phyloP scores from a whole-genome alignment of 2,329 filamentous ascomycete genomes.

The Bisporella sp. region DNA sequence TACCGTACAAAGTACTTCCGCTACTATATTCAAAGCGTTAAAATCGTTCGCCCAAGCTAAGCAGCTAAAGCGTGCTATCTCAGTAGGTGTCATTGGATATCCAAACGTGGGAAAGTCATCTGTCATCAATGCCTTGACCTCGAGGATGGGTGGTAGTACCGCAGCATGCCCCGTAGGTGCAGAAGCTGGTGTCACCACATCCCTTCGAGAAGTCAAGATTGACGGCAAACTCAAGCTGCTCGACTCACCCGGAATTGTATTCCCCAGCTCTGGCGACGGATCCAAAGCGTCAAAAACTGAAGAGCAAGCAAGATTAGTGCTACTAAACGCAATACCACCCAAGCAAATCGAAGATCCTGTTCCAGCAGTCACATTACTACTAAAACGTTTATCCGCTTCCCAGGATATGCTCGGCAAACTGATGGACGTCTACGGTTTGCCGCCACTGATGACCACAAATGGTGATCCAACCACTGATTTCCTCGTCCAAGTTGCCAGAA shows the following conservation, averaged over 20 bases:
- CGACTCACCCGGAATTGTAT: conserved; percentile 91
- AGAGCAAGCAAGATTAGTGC: conserved; percentile 76
- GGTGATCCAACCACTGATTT: conserved; percentile 85
- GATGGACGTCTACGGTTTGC: conserved; percentile 75
- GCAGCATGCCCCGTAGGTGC: conserved; percentile 81
- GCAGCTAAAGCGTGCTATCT: conserved; percentile 81
- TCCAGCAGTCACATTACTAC: conserved; percentile 77
- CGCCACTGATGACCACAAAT: conserved; percentile 63
- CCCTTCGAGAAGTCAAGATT: conserved; percentile 82
- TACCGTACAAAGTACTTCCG: conserved; percentile 78
- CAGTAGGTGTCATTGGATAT: conserved; percentile 90
- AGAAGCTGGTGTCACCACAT: conserved; percentile 87
- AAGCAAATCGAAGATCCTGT: conserved; percentile 92
- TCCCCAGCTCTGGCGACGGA: conserved; percentile 60
- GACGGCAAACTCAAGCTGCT: conserved; percentile 91
- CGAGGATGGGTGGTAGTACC: conserved; percentile 62
- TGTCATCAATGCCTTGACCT: conserved; percentile 87
- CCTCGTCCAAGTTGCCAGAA: conserved; percentile 88
- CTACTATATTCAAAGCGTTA: conserved; percentile 78
- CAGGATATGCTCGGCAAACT: conserved; percentile 72
- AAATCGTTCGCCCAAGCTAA: conserved; percentile 81
- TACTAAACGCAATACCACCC: conserved; percentile 86
- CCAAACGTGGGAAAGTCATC: conserved; percentile 96
- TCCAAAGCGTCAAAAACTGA: conserved; percentile 53
- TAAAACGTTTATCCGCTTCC: conserved; percentile 70